Conservation (phyloP, 1,284 basidiomycete genomes). For the Leccinum ponderosum region DNA sequence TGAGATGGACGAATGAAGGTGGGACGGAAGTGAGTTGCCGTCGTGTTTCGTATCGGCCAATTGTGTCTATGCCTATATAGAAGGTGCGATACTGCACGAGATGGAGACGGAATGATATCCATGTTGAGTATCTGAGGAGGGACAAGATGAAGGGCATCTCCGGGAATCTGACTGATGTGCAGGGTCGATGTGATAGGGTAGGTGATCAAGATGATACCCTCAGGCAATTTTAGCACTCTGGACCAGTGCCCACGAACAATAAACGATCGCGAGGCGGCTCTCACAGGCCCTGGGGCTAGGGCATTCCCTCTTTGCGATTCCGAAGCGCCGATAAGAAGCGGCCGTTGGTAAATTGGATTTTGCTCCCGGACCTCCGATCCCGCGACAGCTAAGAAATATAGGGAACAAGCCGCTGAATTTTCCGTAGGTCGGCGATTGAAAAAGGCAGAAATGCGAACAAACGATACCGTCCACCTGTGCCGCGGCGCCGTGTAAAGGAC, state of each 20-base stretch:
- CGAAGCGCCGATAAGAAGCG: conserved; percentile 12
- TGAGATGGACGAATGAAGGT: background rate
- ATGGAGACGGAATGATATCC: conserved; percentile 25
- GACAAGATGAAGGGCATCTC: conserved; percentile 29
- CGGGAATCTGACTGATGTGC: conserved; percentile 35
- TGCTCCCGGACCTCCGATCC: conserved; percentile 10
- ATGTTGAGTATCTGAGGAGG: conserved; percentile 19
- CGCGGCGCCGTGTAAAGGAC: conserved; percentile 25
- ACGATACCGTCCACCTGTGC: conserved; percentile 27
- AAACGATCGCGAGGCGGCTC: conserved; percentile 18
- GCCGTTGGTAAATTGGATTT: conserved; percentile 1
- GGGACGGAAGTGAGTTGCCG: conserved; percentile 14
- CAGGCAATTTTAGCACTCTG: conserved; percentile 23
- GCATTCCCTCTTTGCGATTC: conserved; percentile 19
- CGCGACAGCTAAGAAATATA: background rate
- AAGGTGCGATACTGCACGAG: conserved; percentile 23
- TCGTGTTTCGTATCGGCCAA: conserved; percentile 21
- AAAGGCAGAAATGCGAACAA: conserved; percentile 8
- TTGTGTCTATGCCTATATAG: conserved; percentile 17
- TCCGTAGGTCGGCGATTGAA: conserved; percentile 33
- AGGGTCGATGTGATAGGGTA: conserved; percentile 40
- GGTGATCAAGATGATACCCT: conserved; percentile 37
- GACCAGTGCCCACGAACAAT: conserved; percentile 14
- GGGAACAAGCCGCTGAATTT: conserved; percentile 18
- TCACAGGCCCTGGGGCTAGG: conserved; percentile 24